Base-by-base conservation (phyloP, 73 alveolate genomes). In the Uronychia binucleata region DNA sequence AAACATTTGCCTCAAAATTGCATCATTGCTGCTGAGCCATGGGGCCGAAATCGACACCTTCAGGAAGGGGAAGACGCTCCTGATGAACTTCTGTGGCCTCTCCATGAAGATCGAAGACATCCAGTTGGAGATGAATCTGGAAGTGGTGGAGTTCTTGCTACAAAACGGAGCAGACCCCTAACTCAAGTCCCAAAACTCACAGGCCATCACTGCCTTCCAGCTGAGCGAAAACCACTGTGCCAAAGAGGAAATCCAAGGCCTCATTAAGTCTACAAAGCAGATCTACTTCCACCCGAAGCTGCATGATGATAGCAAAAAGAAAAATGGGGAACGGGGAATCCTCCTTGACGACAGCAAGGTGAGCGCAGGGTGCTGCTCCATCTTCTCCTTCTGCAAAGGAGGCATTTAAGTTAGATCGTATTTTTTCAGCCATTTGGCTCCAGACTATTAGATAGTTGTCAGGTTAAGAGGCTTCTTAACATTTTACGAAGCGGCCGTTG, bases 31-130 rank as follows among this genome's bases (percentile, higher is more conserved):
- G 28, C 92, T 94, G 28, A 77, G 86, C 31, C 84, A 79, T 84
- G 98, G 98, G 26, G 96, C 98, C 29, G 98, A 94, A 79, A 89
- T 94, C n/a, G 82, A 94, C 75, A 86, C 77, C 34, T 88, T 59
- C 31, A 86, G 80, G 29, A 89, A 92, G 57, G 98, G 96, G n/a
- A 92, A 88, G 59, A 94, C 96, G 33, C 83, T 92, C 30, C 88
- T 94, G 28, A 81, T 91, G 95, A 75, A 90, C 58, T 86, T 94
- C 82, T 94, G 98, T 89, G 93, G 95, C 1, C 81, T 92, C 19
- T 31, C 87, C 14, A 84, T 88, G 92, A 91, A 84, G 34, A 78
- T 88, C 29, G 88, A 83, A 26, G 78, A 83, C 26, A 89, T 86
- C 19, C 84, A 88, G 57, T 80, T 79, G 34, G 95, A 89, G 31